Conservation (phyloP, 257 asterid species). For the Hygrophila difformis region DNA sequence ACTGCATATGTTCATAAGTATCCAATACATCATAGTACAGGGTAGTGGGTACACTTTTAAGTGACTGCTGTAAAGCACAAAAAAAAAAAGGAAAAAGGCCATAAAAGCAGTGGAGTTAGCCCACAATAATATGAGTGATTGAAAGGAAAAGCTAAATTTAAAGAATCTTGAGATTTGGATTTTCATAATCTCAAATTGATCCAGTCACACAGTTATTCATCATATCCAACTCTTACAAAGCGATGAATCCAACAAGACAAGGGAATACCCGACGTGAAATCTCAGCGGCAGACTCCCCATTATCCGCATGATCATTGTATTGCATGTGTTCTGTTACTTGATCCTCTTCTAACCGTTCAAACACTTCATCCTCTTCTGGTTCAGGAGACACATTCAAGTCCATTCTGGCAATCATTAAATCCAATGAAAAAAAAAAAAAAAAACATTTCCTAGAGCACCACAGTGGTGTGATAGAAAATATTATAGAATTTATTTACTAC, state of each 20-base stretch:
- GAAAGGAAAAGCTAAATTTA: neutral
- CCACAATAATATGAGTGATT: neutral
- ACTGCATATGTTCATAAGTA: neutral
- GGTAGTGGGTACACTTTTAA: slow-evolving; percentile 12
- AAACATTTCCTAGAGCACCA: slow-evolving; percentile 28
- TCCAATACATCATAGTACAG: neutral
- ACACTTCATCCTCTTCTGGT: slow-evolving; percentile 89
- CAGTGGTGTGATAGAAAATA: neutral
- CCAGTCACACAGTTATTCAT: no score
- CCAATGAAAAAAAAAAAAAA: no score
- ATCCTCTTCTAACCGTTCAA: slow-evolving; percentile 56
- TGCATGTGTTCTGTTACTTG: slow-evolving; percentile 31
- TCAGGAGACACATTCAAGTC: slow-evolving; percentile 90
- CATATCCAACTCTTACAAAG: no score
- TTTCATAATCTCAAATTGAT: neutral
- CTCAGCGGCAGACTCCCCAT: slow-evolving; percentile 43
- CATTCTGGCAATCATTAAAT: slow-evolving; percentile 66
- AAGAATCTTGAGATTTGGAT: neutral
- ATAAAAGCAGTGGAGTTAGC: neutral
- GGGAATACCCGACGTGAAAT: slow-evolving; percentile 61
- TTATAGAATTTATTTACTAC: no score
- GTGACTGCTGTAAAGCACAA: neutral
- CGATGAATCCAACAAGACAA: slow-evolving; percentile 9
- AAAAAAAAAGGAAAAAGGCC: slow-evolving; percentile 1
- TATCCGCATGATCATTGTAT: slow-evolving; percentile 45